These are phyloP conservation scores for Xenoacremonium recifei DNA, from an alignment of 2,329 filamentous ascomycete genomes.

Conservation along the genomic window DNA sequence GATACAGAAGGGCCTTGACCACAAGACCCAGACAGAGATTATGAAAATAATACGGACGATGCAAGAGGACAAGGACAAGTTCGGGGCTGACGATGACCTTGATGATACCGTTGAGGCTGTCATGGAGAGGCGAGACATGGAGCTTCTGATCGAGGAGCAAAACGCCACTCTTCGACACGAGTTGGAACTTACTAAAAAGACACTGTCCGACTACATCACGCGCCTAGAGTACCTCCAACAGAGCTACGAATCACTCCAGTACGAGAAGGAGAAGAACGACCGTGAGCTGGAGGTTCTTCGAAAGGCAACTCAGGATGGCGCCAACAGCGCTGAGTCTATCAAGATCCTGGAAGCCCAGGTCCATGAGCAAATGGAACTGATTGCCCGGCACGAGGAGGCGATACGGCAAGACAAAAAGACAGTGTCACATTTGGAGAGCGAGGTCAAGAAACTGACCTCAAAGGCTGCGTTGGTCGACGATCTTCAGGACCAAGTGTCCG, in stretches of 20 bases:
- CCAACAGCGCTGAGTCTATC: slow-evolving; percentile 51
- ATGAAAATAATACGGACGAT: slow-evolving; percentile 45
- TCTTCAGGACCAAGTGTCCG: slow-evolving; percentile 58
- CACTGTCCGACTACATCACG: slow-evolving; percentile 57
- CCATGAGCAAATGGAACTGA: slow-evolving; percentile 68
- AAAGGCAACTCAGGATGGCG: slow-evolving; percentile 50
- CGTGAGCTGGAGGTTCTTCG: slow-evolving; percentile 50
- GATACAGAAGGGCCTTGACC: slow-evolving; percentile 42
- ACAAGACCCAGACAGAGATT: slow-evolving; percentile 42
- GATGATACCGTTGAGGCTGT: slow-evolving; percentile 40
- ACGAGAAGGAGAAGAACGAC: slow-evolving; percentile 58
- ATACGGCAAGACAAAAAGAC: slow-evolving; percentile 34
- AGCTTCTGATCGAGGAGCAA: slow-evolving; percentile 56
- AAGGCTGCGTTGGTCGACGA: slow-evolving; percentile 49
- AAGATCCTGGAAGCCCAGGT: slow-evolving; percentile 55
- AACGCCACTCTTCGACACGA: slow-evolving; percentile 50
- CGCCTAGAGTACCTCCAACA: slow-evolving; percentile 59
- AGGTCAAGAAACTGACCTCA: slow-evolving; percentile 46
- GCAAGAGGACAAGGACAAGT: slow-evolving; percentile 36
- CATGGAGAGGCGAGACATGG: slow-evolving; percentile 49
- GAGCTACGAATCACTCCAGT: slow-evolving; percentile 64
- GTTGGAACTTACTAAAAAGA: slow-evolving; percentile 53
- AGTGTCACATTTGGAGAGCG: slow-evolving; percentile 56
- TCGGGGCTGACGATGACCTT: slow-evolving; percentile 36
- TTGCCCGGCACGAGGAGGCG: slow-evolving; percentile 63